Base-by-base conservation (phyloP, 2,329 filamentous ascomycete species). In the Botryotinia convoluta region DNA sequence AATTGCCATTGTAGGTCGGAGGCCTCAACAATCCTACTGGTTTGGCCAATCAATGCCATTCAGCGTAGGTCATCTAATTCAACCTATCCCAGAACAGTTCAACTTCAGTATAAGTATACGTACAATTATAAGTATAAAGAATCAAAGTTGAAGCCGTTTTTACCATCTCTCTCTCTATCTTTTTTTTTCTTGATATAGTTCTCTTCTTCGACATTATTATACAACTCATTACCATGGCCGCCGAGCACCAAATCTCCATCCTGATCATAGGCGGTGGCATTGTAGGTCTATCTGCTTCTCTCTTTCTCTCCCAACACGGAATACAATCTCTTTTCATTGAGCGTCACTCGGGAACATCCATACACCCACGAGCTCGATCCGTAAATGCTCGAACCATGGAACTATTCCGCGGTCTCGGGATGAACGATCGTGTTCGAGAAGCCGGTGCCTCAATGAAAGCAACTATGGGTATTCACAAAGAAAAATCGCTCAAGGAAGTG, bases 261-360 rank as follows among this genome's bases (percentile, higher is more conserved):
- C 78, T 84, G 16, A 80, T 84, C 39, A 77, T 85, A 3, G 83
- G 83, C 26, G 83, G 81, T 26, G 82, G 81, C 42, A 80, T 84
- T 2, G 82, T 84, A 37, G 83, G 83, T 35, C 80, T 84, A 18
- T 81, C 80, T 3, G 80, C 82, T 42, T 81, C 83, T 2, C 77
- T 84, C 42, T 82, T 81, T 72, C 80, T 84, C 63, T 76, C 81
- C 20, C 76, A 78, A 1, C 76, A 81, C 14, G 68, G 77, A 39
- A 77, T 84, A 10, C 76, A 77, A 6, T 79, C 79, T 57, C 77
- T 83, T 14, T 75, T 84, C n/a, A 71, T 84, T 10, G 83, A 84
- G 73, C 81, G 81, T 16, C 83, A 84, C 45, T 45, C 78, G 0
- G 74, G 76, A 0, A 82, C 80, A 44, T 82, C 82, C 1, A 77